phyloP scores from a whole-genome alignment of 2,329 filamentous ascomycete species.

The Diaporthe vaccinii region DNA sequence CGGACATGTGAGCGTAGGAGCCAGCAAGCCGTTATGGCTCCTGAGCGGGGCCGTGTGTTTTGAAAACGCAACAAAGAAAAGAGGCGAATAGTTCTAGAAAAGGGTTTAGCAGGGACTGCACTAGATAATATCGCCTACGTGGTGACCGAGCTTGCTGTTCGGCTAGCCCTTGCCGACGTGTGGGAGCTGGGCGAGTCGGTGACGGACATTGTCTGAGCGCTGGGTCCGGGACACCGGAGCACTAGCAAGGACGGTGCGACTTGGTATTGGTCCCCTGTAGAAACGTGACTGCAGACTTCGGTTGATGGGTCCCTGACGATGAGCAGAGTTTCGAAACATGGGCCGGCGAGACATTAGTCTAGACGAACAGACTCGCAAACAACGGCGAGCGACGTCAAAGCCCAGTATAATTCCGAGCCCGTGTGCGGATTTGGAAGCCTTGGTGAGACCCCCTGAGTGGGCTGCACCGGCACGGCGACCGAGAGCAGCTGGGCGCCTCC shows the following conservation, averaged over 20 bases:
- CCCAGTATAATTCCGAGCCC: constrained; percentile 5
- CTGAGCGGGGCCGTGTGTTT: neutral
- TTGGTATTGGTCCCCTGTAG: neutral
- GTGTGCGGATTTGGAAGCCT: neutral
- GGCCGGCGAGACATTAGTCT: constrained; percentile 26
- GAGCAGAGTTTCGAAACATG: constrained; percentile 69
- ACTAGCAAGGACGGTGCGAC: neutral
- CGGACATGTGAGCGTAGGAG: neutral
- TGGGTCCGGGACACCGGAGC: constrained; percentile 26
- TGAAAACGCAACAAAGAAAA: neutral
- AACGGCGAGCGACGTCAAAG: constrained; percentile 2
- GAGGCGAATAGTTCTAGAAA: neutral
- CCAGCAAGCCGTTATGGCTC: neutral
- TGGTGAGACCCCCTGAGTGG: constrained; percentile 20
- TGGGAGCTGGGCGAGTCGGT: constrained; percentile 7
- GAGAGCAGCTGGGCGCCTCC: constrained; percentile 11
- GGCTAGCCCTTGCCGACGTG: neutral
- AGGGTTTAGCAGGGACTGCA: neutral
- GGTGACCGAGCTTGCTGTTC: neutral
- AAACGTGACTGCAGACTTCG: constrained; percentile 13
- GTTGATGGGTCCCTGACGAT: constrained; percentile 63
- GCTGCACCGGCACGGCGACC: constrained; percentile 30
- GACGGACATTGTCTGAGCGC: constrained; percentile 29
- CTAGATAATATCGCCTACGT: neutral
- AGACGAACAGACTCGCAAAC: neutral